These are phyloP conservation scores for Oryza australiensis DNA, from an alignment of 176 grass and related monocot species.

Conservation along the genomic window DNA sequence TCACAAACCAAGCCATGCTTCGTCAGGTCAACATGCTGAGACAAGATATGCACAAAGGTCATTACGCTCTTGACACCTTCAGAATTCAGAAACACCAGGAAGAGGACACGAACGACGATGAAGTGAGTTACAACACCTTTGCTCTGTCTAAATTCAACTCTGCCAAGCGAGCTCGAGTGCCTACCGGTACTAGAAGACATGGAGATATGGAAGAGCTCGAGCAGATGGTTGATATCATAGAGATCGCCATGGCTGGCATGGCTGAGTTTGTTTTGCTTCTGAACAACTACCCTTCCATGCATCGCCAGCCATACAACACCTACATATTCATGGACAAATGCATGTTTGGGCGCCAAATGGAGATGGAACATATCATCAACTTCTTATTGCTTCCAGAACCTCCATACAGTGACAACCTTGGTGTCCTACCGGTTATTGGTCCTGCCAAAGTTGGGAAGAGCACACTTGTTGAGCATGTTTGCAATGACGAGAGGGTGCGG, in stretches of 20 bases:
- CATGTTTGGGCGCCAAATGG: neutral
- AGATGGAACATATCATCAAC: slow-evolving; percentile 1
- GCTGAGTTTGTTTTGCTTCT: neutral
- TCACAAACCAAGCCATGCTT: slow-evolving; percentile 26
- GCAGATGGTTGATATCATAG: slow-evolving; percentile 10
- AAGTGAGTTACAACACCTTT: neutral
- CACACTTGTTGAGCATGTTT: slow-evolving; percentile 28
- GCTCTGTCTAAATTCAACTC: slow-evolving; percentile 8
- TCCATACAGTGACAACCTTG: neutral
- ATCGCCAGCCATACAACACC: neutral
- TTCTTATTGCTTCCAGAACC: slow-evolving; percentile 9
- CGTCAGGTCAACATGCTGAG: neutral
- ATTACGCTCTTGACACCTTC: slow-evolving; percentile 5
- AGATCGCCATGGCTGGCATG: neutral
- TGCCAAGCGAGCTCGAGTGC: neutral
- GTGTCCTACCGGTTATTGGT: slow-evolving; percentile 33
- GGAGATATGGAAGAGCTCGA: neutral
- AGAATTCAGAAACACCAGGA: neutral
- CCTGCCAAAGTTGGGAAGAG: slow-evolving; percentile 14
- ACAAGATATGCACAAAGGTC: neutral
- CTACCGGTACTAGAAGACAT: neutral
- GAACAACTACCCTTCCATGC: slow-evolving; percentile 18
- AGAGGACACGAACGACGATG: neutral
- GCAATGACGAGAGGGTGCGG: neutral
- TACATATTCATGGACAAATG: neutral